Percentiles rank a stretch among this genome's conserved stretches.
phyloP scores from a whole-genome alignment of 2,329 filamentous ascomycete genomes.

The Diaporthe sp. region DNA sequence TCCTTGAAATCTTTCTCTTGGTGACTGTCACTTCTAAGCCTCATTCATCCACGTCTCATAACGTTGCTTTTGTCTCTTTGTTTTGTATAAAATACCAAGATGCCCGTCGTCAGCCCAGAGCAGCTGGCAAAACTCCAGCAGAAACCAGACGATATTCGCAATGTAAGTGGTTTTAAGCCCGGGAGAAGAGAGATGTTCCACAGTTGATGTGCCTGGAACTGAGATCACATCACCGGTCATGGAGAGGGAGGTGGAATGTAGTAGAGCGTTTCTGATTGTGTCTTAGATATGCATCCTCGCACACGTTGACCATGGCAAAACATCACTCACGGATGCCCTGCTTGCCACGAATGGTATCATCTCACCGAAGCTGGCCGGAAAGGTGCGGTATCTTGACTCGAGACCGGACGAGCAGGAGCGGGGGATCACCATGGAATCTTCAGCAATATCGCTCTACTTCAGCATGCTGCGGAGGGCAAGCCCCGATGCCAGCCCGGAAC shows the following conservation, averaged over 20 bases:
- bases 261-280: constrained; percentile 42
- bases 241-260: constrained; percentile 15
- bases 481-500: constrained; percentile 74
- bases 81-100: constrained; percentile 55
- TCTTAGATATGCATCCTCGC: constrained; percentile 88
- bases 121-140: constrained; percentile 91
- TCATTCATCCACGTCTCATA: background rate
- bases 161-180: constrained; percentile 68
- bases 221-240: background rate
- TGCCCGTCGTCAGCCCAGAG: constrained; percentile 93
- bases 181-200: background rate
- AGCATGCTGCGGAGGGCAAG: constrained; percentile 83
- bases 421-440: constrained; percentile 99
- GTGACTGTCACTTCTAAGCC: background rate
- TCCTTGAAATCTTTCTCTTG: constrained; percentile 10
- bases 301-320: constrained; percentile 98
- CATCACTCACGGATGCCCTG: constrained; percentile 93
- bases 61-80: background rate
- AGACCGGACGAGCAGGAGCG: constrained; percentile 94
- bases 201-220: background rate
- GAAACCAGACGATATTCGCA: constrained; percentile 89
- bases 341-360: constrained; percentile 99
- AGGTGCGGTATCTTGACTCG: constrained; percentile 97
- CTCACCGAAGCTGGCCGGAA: constrained; percentile 95
- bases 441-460: constrained; percentile 95